Base-by-base conservation (phyloP, 2,329 filamentous ascomycete species). In the Penicillium corylophilum region DNA sequence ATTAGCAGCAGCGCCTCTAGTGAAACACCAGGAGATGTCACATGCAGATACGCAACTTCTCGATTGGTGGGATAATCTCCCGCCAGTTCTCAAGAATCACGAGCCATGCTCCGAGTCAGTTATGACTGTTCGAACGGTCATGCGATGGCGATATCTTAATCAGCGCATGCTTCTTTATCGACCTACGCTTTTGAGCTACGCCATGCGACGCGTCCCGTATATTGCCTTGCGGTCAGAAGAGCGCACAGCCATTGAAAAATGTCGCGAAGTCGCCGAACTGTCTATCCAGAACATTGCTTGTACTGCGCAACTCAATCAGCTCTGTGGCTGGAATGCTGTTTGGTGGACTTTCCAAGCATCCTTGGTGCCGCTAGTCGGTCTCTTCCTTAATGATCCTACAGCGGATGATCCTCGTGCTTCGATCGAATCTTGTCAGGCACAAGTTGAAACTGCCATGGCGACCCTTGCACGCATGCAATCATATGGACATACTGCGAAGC, bases 91-190 rank as follows among this genome's bases (percentile, higher is more conserved):
- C 29, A 78, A 82, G 58, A 81, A 83, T 18, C 81, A 76, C 10
- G 84, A 90, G 50, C 82, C 85, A 9, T 89, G 86, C 64, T 84
- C 86, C 0, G 85, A 89, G 59, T 83, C 86, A 2, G 79, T 91
- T 16, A 84, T 83, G 56, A 86, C 87, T 44, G 83, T 86, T 1
- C 81, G 88, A 45, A 84, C 84, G 56, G 82, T 91, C 61, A 90
- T 91, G 85, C 88, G 89, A 68, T 92, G 88, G 89, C 82, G 88
- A 13, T 92, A 89, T 66, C 85, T 89, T 65, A 90, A 90, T 61
- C 79, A 90, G 42, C 85, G 88, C 42, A 87, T 91, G 71, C 79
- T 92, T 1, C 81, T 92, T 20, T 86, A 91, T 68, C 80, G 89
- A 2, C 88, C 88, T 0, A 84, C 87, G 0, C 77, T 93, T 1